Conservation (phyloP, 768 basidiomycete genomes). For the Leccinum subgranulosum region DNA sequence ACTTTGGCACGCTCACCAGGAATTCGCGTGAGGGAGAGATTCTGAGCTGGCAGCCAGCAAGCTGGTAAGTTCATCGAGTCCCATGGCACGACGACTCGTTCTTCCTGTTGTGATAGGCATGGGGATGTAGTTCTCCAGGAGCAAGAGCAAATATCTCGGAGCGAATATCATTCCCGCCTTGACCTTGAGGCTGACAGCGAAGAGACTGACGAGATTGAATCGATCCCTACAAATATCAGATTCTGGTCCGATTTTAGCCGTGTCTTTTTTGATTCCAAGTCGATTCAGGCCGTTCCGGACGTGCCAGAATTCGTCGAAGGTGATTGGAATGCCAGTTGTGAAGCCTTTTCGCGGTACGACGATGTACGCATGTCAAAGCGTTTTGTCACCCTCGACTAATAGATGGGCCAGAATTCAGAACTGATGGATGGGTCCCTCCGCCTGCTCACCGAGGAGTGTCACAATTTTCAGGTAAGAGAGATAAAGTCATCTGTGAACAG, state of each 20-base stretch:
- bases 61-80: conserved; percentile 13
- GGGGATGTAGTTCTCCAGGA: conserved; percentile 47
- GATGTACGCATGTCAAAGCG: conserved; percentile 40
- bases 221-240: conserved; percentile 29
- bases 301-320: conserved; percentile 45
- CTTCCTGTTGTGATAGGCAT: conserved; percentile 37
- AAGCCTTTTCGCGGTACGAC: conserved; percentile 51
- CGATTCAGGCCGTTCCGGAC: conserved; percentile 63
- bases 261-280: conserved; percentile 59
- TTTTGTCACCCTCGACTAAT: background rate
- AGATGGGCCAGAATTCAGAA: conserved; percentile 47
- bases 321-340: conserved; percentile 55
- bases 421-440: conserved; percentile 71
- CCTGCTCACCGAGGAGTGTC: conserved; percentile 69
- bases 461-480: conserved; percentile 59
- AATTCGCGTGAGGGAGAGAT: conserved; percentile 34
- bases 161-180: conserved; percentile 50
- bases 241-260: conserved; percentile 54
- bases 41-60: conserved; percentile 11
- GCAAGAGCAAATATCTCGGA: conserved; percentile 51
- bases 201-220: conserved; percentile 10
- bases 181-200: conserved; percentile 25
- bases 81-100: background rate
- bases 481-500: background rate
- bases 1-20: conserved; percentile 59